Percentiles rank a stretch among this genome's conserved stretches.
Evolutionary conservation across 2,329 filamentous ascomycete genomes (phyloP).

Genomic region (Fusarium decemcellulare): DNA sequence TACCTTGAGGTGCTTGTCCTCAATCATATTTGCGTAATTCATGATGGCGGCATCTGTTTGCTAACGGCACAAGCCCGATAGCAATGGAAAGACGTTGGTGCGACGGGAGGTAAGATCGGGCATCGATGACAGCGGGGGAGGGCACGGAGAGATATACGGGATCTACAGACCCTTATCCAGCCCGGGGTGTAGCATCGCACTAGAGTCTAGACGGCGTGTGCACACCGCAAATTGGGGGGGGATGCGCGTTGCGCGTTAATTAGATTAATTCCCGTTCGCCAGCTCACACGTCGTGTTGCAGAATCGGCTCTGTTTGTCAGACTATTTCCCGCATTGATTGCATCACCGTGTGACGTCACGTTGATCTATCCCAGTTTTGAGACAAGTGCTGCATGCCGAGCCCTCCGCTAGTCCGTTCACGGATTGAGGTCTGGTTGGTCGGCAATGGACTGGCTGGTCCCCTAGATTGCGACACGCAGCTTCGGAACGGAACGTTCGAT

Average conservation of each 20-base stretch:
- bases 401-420: no score
- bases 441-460: no score
- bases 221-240: not conserved
- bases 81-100: not conserved
- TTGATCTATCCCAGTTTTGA: not conserved
- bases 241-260: constrained; percentile 2
- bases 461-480: no score
- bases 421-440: no score
- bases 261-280: not conserved
- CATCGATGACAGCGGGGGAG: no score
- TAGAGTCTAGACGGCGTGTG: not conserved
- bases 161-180: not conserved
- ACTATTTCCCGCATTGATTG: no score
- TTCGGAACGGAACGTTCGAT: no score
- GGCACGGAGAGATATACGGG: no score
- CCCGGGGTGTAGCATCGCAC: not conserved
- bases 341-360: constrained; percentile 6
- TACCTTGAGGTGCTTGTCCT: constrained; percentile 46
- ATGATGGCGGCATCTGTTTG: constrained; percentile 13
- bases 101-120: not conserved
- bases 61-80: no score
- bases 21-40: constrained; percentile 45
- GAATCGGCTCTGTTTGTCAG: not conserved
- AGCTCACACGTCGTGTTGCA: not conserved
- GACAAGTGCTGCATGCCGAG: not conserved